Conservation (phyloP, 106 monocot genomes). For the Cymbidium sinense region DNA sequence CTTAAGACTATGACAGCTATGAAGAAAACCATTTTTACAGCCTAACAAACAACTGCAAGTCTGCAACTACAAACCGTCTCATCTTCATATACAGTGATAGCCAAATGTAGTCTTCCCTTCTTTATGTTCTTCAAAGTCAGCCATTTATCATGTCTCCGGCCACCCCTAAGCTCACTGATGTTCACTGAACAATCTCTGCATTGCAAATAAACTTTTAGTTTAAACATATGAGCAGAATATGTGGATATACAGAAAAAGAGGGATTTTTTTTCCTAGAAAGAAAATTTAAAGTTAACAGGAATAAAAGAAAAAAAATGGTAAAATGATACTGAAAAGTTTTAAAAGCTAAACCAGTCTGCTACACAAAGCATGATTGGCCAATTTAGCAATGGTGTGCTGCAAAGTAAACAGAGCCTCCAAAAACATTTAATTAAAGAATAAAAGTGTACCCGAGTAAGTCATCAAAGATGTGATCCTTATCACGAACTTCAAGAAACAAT, state of each 20-base stretch:
- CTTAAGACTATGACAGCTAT: background rate
- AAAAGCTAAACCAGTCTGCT: too few relatives aligned
- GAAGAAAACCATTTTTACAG: background rate
- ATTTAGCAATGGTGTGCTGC: too few relatives aligned
- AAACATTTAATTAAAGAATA: background rate
- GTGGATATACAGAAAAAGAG: background rate
- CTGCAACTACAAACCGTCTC: slow-evolving; percentile 22
- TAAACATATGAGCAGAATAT: background rate
- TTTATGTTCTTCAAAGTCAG: slow-evolving; percentile 55
- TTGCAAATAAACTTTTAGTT: background rate
- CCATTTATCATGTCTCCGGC: slow-evolving; percentile 89
- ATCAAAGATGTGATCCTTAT: slow-evolving; percentile 89
- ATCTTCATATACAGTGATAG: slow-evolving; percentile 64
- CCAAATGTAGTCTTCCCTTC: slow-evolving; percentile 71
- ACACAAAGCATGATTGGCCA: too few relatives aligned
- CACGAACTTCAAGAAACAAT: slow-evolving; percentile 62
- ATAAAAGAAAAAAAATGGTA: too few relatives aligned
- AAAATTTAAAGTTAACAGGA: too few relatives aligned
- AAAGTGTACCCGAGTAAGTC: slow-evolving; percentile 69
- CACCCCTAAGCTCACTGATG: slow-evolving; percentile 50
- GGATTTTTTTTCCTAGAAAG: background rate
- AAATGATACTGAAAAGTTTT: too few relatives aligned
- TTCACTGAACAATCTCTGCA: slow-evolving; percentile 53
- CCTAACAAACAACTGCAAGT: too few relatives aligned
- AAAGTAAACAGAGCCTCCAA: background rate